Evolutionary conservation across 1,284 basidiomycete species (phyloP), one percentile per base, ranked within the genome.

Genomic region (Trametes sp.): DNA sequence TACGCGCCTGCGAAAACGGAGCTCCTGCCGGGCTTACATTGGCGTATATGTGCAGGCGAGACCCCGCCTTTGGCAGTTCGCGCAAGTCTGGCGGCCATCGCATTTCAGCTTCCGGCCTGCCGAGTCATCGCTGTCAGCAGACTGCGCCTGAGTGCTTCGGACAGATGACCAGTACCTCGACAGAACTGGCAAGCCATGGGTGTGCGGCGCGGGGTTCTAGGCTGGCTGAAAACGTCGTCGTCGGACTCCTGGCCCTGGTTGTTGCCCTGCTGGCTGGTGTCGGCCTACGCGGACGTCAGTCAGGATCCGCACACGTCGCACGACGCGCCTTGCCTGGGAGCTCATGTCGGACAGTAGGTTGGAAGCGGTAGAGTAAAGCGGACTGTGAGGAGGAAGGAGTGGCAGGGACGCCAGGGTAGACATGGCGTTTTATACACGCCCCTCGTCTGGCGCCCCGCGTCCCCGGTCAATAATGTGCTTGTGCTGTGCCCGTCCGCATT

Each of bases 141-240:
- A 61, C 54, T 50, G 14, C 42, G 31, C 19, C 24, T 31, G 10
- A 33, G 16, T 7, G 2, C 28, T 5, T 7, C 7, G 24, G 16
- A 50, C 42, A 24, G 38, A 1, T 36, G 29, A 41, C 21, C 19
- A 54, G 26, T 57, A 74, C 74, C 73, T 67, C 74, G 58, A 53
- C 74, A 75, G 61, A 75, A 75, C 41, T 71, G 71, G 45, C 74
- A 75, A 19, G 74, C 74, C 70, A 75, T 73, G 1, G 73, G 72
- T 0, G 74, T 75, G 24, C 74, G 68, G 35, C 71, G 70, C n/a
- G 74, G 74, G 6, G 74, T 75, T 59, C 72, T 68, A 38, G 72
- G 74, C 52, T 69, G 67, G 54, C 70, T 64, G 45, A 69, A 71
- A 36, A 73, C 73, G 23, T 75, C 74, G 38, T 74, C 73, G 24